Conservation (phyloP, 441 rosid genomes). For the Aleurites moluccanus region DNA sequence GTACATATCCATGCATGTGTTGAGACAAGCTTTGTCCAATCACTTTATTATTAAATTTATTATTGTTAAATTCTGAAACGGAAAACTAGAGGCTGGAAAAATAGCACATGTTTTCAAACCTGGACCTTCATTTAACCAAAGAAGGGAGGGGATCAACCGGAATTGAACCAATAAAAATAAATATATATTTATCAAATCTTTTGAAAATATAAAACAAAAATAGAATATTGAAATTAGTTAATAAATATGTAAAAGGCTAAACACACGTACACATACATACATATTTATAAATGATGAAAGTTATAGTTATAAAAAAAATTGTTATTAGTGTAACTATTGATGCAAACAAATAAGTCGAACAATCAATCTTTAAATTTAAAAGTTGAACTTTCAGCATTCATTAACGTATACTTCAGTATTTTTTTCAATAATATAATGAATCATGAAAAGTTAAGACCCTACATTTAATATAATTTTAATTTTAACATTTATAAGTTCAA, state of each 20-base stretch:
- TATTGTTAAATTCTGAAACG: conserved; percentile 3
- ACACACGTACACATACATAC: not conserved
- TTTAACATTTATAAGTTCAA: not conserved
- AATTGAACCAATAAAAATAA: not conserved
- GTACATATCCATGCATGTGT: not conserved
- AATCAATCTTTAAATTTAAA: not conserved
- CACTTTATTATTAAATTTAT: conserved; percentile 1
- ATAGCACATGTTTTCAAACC: not conserved
- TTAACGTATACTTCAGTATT: not conserved
- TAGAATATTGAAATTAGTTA: not conserved
- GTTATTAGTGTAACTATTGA: not conserved
- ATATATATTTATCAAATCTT: not conserved
- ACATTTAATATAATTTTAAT: not conserved
- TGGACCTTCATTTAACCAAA: not conserved
- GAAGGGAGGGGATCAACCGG: not conserved
- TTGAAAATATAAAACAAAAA: not conserved
- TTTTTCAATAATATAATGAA: not conserved
- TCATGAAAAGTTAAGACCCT: not conserved
- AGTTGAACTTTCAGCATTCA: not conserved
- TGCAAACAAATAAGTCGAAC: not conserved
- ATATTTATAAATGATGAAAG: too few species aligned
- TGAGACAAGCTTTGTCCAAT: not conserved
- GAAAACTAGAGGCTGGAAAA: conserved; percentile 7
- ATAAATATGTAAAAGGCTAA: not conserved
- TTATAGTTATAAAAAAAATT: too few species aligned